phyloP scores from a whole-genome alignment of 441 rosid genomes.

The Capsella rubella region DNA sequence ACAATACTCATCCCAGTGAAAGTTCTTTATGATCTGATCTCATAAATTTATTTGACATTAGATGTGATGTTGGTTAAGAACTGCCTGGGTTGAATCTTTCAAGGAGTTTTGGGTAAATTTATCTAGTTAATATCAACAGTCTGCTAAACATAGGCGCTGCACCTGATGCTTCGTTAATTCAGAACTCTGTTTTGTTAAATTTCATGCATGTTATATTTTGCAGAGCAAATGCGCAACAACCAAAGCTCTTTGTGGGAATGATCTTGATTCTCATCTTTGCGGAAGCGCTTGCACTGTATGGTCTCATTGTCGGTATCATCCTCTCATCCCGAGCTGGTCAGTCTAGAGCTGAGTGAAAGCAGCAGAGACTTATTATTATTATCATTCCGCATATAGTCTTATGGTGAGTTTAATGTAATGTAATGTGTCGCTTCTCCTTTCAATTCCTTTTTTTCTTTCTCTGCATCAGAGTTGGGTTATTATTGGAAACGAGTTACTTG shows the following conservation, averaged over 20 bases:
- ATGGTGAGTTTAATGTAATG: neutral
- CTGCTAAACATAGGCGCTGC: neutral
- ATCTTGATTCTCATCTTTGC: constrained; percentile 49
- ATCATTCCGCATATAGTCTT: neutral
- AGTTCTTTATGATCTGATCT: neutral
- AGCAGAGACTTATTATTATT: neutral
- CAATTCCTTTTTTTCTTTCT: neutral
- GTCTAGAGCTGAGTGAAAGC: constrained; percentile 43
- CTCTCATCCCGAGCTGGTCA: constrained; percentile 48
- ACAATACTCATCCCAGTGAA: neutral
- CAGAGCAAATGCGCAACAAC: constrained; percentile 48
- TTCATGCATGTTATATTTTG: neutral
- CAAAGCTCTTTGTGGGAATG: constrained; percentile 49
- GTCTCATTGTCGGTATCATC: constrained; percentile 48
- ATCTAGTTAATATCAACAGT: neutral
- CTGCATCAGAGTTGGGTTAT: constrained; percentile 3
- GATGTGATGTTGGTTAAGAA: neutral
- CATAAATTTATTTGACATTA: neutral
- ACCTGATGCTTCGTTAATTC: neutral
- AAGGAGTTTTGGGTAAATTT: neutral
- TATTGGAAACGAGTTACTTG: constrained; percentile 1
- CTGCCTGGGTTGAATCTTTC: neutral
- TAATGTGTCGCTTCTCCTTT: constrained; percentile 13
- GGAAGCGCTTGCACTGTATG: constrained; percentile 47
- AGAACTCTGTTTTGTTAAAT: neutral